Percentiles rank a stretch among this genome's conserved stretches.
Conservation (phyloP, 1,284 basidiomycete genomes). For the Lentinula novae-zelandiae region DNA sequence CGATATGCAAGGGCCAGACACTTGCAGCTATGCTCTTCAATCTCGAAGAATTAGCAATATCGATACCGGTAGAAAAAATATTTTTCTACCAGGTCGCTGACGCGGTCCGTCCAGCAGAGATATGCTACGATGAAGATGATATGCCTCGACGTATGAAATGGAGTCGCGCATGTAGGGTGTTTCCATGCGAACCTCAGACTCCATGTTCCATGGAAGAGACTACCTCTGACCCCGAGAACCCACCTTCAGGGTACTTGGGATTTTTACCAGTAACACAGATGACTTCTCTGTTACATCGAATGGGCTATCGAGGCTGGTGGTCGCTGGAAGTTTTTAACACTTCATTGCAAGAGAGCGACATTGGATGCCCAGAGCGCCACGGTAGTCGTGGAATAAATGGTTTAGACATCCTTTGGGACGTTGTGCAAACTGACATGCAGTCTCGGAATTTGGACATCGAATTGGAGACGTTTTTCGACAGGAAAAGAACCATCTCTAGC, state of each 20-base stretch:
- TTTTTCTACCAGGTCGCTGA: slow-evolving; percentile 25
- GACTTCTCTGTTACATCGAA: slow-evolving; percentile 19
- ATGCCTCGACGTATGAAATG: slow-evolving; percentile 22
- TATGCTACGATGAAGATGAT: slow-evolving; percentile 15
- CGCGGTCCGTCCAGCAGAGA: slow-evolving; percentile 17
- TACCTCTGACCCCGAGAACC: slow-evolving; percentile 9
- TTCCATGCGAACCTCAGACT: slow-evolving; percentile 19
- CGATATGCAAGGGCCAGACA: slow-evolving; percentile 15
- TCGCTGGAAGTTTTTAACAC: slow-evolving; percentile 24
- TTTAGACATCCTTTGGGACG: slow-evolving; percentile 16
- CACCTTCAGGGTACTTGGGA: slow-evolving; percentile 14
- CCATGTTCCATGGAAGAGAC: slow-evolving; percentile 1
- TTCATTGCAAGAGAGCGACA: slow-evolving; percentile 19
- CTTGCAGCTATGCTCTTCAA: slow-evolving; percentile 18
- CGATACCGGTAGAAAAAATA: slow-evolving; percentile 22
- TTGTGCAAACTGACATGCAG: neutral
- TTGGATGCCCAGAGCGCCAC: slow-evolving; percentile 21
- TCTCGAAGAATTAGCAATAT: slow-evolving; percentile 18
- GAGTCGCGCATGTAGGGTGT: slow-evolving; percentile 22
- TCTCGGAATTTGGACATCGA: neutral
- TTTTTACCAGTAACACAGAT: slow-evolving; percentile 23
- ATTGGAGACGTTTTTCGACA: neutral
- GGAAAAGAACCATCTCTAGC: neutral
- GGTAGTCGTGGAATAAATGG: slow-evolving; percentile 20
- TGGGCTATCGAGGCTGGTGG: slow-evolving; percentile 24